Evolutionary conservation across 371 early-diverging fungal genomes (phyloP).

Genomic region (Entomophthora muscae): DNA sequence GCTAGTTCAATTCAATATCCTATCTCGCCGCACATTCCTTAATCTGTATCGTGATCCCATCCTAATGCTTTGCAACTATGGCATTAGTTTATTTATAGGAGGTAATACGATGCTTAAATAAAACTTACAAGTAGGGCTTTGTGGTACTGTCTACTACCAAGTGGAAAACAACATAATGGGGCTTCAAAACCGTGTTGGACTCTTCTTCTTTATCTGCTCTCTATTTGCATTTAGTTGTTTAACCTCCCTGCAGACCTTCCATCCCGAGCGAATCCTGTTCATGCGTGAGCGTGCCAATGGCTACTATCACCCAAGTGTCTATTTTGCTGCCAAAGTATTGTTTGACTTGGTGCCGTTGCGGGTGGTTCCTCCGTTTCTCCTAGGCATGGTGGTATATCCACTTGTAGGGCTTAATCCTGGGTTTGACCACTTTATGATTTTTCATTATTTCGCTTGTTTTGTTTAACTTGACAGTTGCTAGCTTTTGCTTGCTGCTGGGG

Average conservation of each 20-base stretch:
- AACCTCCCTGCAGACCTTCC: constrained; percentile 54
- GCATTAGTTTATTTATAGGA: constrained; percentile 47
- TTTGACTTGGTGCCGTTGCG: constrained; percentile 68
- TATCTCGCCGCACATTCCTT: constrained; percentile 66
- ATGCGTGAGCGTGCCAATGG: constrained; percentile 71
- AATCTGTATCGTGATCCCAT: constrained; percentile 76
- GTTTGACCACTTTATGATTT: constrained; percentile 42
- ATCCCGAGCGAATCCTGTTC: constrained; percentile 53
- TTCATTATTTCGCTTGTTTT: constrained; percentile 71
- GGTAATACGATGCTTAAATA: constrained; percentile 15
- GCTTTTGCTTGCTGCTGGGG: constrained; percentile 60
- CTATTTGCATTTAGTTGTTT: constrained; percentile 63
- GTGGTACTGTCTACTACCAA: constrained; percentile 68
- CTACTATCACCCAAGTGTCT: constrained; percentile 60
- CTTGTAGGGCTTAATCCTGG: constrained; percentile 74
- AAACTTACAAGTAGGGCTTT: constrained; percentile 23
- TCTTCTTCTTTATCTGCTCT: constrained; percentile 67
- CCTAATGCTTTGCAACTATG: constrained; percentile 67
- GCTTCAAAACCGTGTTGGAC: constrained; percentile 74
- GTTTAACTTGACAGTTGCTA: constrained; percentile 69
- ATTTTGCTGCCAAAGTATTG: constrained; percentile 56
- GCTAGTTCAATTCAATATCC: constrained; percentile 57
- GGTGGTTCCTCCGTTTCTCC: constrained; percentile 63
- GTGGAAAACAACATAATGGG: constrained; percentile 63
- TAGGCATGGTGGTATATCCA: constrained; percentile 64